phyloP scores from a whole-genome alignment of 495 filamentous ascomycete species.

The Neurospora hispaniola region DNA sequence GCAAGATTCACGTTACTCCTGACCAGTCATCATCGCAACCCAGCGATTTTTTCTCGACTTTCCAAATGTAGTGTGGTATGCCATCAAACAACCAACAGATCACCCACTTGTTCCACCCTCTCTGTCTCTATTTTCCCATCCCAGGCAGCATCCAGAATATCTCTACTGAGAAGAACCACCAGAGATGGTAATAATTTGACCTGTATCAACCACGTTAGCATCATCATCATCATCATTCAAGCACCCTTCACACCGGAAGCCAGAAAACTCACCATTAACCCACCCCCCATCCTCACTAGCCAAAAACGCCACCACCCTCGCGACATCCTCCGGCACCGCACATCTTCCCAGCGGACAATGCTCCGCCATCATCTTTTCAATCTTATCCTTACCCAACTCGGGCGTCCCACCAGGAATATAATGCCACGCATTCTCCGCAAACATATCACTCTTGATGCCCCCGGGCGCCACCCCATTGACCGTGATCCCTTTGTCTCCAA shows the following conservation, averaged over 20 bases:
- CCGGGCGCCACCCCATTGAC: conserved; percentile 69
- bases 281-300: conserved; percentile 48
- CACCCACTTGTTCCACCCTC: background rate
- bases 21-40: no score
- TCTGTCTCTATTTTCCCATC: background rate
- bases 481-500: conserved; percentile 60
- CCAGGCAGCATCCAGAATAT: background rate
- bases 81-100: no score
- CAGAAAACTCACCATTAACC: conserved; percentile 42
- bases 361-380: conserved; percentile 26
- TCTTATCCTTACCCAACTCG: conserved; percentile 18
- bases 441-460: conserved; percentile 76
- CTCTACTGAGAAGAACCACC: conserved; percentile 25
- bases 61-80: no score
- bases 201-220: conserved; percentile 7
- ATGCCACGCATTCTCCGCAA: conserved; percentile 52
- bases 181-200: conserved; percentile 26
- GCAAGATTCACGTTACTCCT: no score
- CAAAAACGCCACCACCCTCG: conserved; percentile 46
- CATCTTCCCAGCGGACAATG: conserved; percentile 25
- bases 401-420: conserved; percentile 42
- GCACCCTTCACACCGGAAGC: background rate
- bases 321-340: conserved; percentile 46
- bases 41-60: no score
- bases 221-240: background rate